Percentiles rank a stretch among this genome's conserved stretches.
Conservation (phyloP, 164 flowering plant genomes). For the Nymphaea thermarum region DNA sequence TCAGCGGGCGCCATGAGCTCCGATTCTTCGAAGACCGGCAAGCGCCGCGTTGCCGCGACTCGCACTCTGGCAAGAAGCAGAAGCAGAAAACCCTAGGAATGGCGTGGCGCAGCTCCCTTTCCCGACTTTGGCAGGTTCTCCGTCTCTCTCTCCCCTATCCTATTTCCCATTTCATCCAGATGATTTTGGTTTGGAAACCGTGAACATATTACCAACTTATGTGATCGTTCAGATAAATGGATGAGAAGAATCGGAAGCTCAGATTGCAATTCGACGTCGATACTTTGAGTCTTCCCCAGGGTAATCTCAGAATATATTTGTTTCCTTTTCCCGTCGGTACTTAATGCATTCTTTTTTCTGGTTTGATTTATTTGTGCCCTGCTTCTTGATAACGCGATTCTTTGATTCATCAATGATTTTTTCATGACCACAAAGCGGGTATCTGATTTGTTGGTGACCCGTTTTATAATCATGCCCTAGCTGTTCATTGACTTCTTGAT, state of each 20-base stretch:
- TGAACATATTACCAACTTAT: no score
- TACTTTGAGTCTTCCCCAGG: slow-evolving; percentile 38
- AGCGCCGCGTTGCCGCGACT: background rate
- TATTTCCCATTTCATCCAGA: background rate
- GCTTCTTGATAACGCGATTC: no score
- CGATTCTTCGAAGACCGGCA: slow-evolving; percentile 10
- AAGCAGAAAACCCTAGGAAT: slow-evolving; percentile 83
- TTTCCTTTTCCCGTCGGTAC: background rate
- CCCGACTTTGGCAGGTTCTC: slow-evolving; percentile 69
- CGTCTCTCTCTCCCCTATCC: background rate
- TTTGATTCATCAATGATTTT: no score
- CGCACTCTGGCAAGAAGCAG: slow-evolving; percentile 25
- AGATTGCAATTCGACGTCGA: slow-evolving; percentile 67
- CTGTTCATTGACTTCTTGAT: slow-evolving; percentile 6
- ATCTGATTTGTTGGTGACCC: no score
- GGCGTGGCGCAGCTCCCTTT: slow-evolving; percentile 65
- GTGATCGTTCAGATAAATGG: slow-evolving; percentile 60
- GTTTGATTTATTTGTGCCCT: background rate
- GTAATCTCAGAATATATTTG: background rate
- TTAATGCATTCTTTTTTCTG: background rate
- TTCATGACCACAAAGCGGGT: no score
- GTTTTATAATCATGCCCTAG: slow-evolving; percentile 2
- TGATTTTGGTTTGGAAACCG: no score
- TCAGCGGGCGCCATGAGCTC: background rate
- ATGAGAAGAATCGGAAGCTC: slow-evolving; percentile 70